A percentile compares a stretch with the other conserved stretches of the same genome.
Evolutionary conservation across 1,284 basidiomycete genomes (phyloP).

Genomic region (Leucoagaricus sp.): DNA sequence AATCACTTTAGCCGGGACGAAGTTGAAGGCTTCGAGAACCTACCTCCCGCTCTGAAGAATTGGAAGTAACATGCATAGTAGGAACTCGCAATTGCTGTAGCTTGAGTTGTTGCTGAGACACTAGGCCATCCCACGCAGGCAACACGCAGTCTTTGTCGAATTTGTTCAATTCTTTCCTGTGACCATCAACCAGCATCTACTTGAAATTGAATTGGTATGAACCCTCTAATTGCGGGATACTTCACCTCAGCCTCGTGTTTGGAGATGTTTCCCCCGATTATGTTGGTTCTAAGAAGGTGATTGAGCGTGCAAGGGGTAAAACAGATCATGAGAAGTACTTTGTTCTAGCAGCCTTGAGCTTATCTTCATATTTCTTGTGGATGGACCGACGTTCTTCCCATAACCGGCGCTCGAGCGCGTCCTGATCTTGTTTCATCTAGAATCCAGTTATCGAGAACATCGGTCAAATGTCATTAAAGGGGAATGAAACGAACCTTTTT

Average conservation of each 20-base stretch:
- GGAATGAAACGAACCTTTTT: slow-evolving; percentile 41
- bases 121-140: slow-evolving; percentile 73
- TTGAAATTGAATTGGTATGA: background rate
- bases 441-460: slow-evolving; percentile 7
- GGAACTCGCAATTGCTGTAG: slow-evolving; percentile 65
- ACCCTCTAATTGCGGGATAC: slow-evolving; percentile 24
- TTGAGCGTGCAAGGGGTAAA: background rate
- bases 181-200: slow-evolving; percentile 63
- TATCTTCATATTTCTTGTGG: slow-evolving; percentile 64
- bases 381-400: slow-evolving; percentile 65
- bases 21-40: slow-evolving; percentile 12
- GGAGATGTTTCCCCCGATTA: slow-evolving; percentile 64
- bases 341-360: slow-evolving; percentile 60
- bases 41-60: slow-evolving; percentile 57
- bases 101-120: slow-evolving; percentile 64
- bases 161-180: slow-evolving; percentile 59
- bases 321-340: slow-evolving; percentile 66
- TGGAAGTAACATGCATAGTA: slow-evolving; percentile 62
- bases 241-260: slow-evolving; percentile 70
- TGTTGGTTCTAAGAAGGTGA: slow-evolving; percentile 45
- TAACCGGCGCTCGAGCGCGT: slow-evolving; percentile 60
- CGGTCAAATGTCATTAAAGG: slow-evolving; percentile 13
- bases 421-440: slow-evolving; percentile 67
- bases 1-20: background rate
- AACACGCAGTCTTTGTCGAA: slow-evolving; percentile 69